Conservation (phyloP, 2,329 filamentous ascomycete species). For the Berkeleyomyces basicola region DNA sequence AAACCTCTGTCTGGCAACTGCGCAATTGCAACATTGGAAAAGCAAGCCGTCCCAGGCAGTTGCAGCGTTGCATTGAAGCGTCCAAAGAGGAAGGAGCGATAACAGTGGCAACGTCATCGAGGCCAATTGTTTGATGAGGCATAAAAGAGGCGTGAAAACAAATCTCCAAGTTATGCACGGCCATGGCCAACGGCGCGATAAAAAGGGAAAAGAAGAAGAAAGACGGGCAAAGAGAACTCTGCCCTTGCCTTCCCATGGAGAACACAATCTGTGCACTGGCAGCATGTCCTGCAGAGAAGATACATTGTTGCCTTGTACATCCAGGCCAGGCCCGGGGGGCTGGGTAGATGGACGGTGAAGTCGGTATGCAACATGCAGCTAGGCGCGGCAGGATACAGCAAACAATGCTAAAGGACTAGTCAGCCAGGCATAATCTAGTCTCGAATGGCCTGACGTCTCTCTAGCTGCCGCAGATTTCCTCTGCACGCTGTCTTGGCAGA, state of each 20-base stretch:
- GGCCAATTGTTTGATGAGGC: background rate
- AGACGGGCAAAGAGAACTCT: background rate
- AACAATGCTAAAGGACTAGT: background rate
- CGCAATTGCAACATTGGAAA: background rate
- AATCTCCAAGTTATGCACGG: background rate
- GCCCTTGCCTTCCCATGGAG: background rate
- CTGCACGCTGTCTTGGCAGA: background rate
- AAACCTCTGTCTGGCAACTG: background rate
- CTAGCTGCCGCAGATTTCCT: background rate
- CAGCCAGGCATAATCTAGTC: background rate
- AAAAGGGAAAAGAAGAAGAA: background rate
- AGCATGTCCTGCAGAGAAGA: background rate
- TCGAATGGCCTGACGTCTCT: background rate
- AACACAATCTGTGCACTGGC: background rate
- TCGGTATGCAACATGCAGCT: background rate
- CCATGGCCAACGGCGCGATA: background rate
- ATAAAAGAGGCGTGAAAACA: background rate
- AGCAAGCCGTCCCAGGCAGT: background rate
- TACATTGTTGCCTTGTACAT: background rate
- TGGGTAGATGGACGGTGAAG: background rate
- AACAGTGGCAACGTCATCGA: background rate
- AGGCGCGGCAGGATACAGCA: background rate
- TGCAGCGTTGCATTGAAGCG: background rate
- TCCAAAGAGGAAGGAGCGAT: background rate
- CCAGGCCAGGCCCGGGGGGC: background rate